Evolutionary conservation across 139 green algal genomes (phyloP).

Genomic region (Chlorella vulgaris): DNA sequence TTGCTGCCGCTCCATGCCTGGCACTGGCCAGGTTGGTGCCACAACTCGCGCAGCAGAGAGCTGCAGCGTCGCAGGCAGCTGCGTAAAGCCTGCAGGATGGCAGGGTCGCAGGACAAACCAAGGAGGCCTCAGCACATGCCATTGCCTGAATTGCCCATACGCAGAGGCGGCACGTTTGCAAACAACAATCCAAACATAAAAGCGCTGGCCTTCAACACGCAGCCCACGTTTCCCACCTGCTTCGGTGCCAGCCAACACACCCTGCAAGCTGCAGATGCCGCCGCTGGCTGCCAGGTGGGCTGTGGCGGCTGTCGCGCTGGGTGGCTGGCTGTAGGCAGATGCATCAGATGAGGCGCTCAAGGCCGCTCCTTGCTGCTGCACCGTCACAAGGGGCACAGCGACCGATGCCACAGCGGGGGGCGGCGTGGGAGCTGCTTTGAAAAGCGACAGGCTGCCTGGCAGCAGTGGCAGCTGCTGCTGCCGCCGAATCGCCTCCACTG

Average conservation of each 20-base stretch:
- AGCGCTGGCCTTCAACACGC: too few relatives aligned
- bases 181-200: too few relatives aligned
- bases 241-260: not conserved
- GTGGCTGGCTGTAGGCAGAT: conserved; percentile 26
- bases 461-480: not conserved
- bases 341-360: conserved; percentile 13
- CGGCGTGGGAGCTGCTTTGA: conserved; percentile 1
- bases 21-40: not conserved
- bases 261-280: too few relatives aligned
- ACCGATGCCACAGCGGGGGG: not conserved
- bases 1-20: conserved; percentile 6
- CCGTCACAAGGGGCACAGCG: too few relatives aligned
- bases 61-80: not conserved
- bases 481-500: conserved; percentile 1
- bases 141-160: too few relatives aligned
- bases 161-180: too few relatives aligned
- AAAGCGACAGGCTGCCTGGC: conserved; percentile 1
- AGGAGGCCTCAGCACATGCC: not conserved
- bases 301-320: not conserved
- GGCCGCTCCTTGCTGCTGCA: not conserved
- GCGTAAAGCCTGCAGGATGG: not conserved
- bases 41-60: not conserved
- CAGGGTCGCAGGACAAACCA: too few relatives aligned
- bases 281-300: not conserved
- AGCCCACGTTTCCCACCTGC: too few relatives aligned